Conservation (phyloP, 169 alveolate genomes). For the Cryptosporidium bovis region DNA sequence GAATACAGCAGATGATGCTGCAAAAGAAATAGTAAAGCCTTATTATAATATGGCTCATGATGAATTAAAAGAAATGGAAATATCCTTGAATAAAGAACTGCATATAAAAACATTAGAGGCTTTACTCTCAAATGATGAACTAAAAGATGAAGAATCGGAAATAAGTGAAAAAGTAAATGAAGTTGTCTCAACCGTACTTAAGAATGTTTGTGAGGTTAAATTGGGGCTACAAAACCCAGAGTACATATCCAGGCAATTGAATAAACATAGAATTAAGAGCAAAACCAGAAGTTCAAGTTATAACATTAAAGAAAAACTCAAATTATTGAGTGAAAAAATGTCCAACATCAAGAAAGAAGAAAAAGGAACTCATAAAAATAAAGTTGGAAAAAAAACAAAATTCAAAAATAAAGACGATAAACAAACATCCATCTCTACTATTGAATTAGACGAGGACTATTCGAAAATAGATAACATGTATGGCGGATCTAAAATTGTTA, state of each 20-base stretch:
- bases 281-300: neutral
- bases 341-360: neutral
- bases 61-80: constrained; percentile 53
- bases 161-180: neutral
- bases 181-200: neutral
- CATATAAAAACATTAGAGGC: constrained; percentile 52
- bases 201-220: constrained; percentile 18
- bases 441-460: constrained; percentile 49
- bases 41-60: constrained; percentile 58
- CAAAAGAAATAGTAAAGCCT: constrained; percentile 59
- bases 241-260: constrained; percentile 2
- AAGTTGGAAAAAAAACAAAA: neutral
- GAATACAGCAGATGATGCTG: constrained; percentile 33
- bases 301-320: neutral
- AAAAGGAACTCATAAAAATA: neutral
- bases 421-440: constrained; percentile 28
- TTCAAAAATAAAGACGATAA: neutral
- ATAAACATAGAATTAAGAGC: constrained; percentile 22
- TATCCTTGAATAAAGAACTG: constrained; percentile 29
- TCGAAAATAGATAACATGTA: constrained; percentile 51
- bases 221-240: constrained; percentile 36
- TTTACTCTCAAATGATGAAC: neutral
- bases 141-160: neutral
- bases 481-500: constrained; percentile 50
- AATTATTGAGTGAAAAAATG: neutral